phyloP scores from a whole-genome alignment of 2,329 filamentous ascomycete genomes.

The Cladosporium halotolerans region DNA sequence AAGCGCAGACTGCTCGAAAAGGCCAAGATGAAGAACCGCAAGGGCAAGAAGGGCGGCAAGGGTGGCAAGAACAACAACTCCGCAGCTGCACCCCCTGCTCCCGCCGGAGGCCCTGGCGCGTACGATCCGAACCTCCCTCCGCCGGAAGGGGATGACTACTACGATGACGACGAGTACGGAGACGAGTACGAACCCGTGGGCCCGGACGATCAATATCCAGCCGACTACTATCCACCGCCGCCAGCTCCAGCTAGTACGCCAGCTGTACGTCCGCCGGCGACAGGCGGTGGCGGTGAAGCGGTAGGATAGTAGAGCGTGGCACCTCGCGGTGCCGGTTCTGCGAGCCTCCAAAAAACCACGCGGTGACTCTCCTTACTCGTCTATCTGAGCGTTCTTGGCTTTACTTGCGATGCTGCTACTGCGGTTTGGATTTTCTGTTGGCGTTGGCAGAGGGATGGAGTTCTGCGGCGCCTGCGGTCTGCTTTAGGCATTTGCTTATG shows the following conservation, averaged over 20 bases:
- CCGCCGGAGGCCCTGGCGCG: conserved; percentile 11
- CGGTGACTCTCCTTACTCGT: conserved; percentile 8
- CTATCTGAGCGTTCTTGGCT: conserved; percentile 8
- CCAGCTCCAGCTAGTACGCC: conserved; percentile 14
- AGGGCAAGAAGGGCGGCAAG: conserved; percentile 78
- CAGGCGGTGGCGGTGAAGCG: not conserved
- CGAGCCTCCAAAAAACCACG: not conserved
- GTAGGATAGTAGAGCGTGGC: not conserved
- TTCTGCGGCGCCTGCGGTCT: conserved; percentile 5
- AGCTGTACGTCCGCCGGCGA: not conserved
- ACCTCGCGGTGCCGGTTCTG: not conserved
- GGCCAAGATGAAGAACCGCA: conserved; percentile 86
- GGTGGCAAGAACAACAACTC: conserved; percentile 31
- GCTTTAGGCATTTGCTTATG: not conserved
- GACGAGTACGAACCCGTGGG: conserved; percentile 24
- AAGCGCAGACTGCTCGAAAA: conserved; percentile 80
- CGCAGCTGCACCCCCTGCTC: conserved; percentile 12
- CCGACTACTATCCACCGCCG: conserved; percentile 22
- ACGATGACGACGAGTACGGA: conserved; percentile 26
- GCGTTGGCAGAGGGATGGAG: not conserved
- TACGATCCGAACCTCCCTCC: conserved; percentile 27
- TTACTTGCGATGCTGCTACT: not conserved
- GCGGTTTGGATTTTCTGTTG: not conserved
- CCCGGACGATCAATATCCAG: conserved; percentile 19
- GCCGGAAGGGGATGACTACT: conserved; percentile 27